These are phyloP conservation scores for Chrysanthemum seticuspe DNA, from an alignment of 129 eudicot genomes.

Conservation along the genomic window DNA sequence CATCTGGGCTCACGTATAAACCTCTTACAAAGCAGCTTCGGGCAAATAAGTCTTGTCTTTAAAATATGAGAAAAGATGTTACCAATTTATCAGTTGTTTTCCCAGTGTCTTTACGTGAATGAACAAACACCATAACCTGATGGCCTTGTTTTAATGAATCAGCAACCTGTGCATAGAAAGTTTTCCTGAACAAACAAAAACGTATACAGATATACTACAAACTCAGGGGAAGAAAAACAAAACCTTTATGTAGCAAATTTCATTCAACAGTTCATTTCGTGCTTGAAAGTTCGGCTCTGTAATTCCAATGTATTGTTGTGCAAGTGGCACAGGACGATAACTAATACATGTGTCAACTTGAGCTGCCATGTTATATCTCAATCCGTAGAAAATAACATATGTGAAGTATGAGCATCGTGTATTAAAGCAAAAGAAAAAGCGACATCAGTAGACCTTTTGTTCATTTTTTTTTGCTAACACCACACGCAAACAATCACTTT, in stretches of 20 bases:
- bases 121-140: constrained; percentile 98
- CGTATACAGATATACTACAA: constrained; percentile 14
- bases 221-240: background rate
- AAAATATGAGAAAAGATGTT: constrained; percentile 16
- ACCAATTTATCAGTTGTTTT: constrained; percentile 94
- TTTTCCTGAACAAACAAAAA: constrained; percentile 8
- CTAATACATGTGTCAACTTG: too few species aligned
- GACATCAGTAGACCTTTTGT: too few species aligned
- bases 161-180: constrained; percentile 54
- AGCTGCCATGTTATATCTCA: too few species aligned
- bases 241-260: constrained; percentile 92
- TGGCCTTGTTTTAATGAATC: constrained; percentile 81
- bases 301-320: constrained; percentile 92
- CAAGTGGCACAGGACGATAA: constrained; percentile 98
- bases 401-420: too few species aligned
- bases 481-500: too few species aligned
- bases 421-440: too few species aligned
- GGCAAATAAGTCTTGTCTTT: background rate
- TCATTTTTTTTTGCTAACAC: too few species aligned
- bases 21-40: too few species aligned
- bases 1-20: too few species aligned
- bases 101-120: constrained; percentile 96
- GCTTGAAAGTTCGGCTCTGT: constrained; percentile 75
- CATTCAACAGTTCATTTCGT: constrained; percentile 73
- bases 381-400: too few species aligned